Evolutionary conservation across 1,284 basidiomycete species (phyloP), one percentile per base, ranked within the genome.

Genomic region (Tranzscheliella williamsii): DNA sequence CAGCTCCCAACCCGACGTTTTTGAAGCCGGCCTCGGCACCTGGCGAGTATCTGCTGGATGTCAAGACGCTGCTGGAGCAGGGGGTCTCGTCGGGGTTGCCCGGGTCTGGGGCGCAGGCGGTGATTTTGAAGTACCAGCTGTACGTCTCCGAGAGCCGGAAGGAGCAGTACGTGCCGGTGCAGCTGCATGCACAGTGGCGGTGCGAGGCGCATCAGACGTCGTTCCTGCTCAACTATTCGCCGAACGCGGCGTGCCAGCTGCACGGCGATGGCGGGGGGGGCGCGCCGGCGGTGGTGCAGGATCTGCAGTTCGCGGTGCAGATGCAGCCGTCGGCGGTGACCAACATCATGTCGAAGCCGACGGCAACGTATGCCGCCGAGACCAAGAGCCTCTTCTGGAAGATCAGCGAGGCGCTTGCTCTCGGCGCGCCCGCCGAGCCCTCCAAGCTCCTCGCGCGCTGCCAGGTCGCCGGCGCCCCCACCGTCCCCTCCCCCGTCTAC

Each of bases 71-170:
- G 50, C 7, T 70, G 55, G 26, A 72, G 50, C 17, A 61, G 39
- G 24, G 57, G 31, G 44, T 29, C 7, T 37, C 42, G 9, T 36
- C 27, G 4, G 62, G 49, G 2, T 21, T 62, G 21, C 45, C 44
- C 4, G 56, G 38, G 6, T 29, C 55, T 15, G 49, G 61, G 9
- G 38, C 78, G 46, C 58, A 77, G 56, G 47, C 72, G 5, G 62
- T 80, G 26, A 67, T 82, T 21, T 79, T 84, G 72, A 81, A 81
- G 65, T 84, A 84, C 55, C 81, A 83, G 42, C 76, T 83, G 16
- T 76, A 80, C 42, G 69, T 81, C 11, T 69, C 76, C 5, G 70
- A 76, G 11, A 73, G 73, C 1, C 30, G 75, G 17, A 78, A 79
- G 20, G 20, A 41, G 1, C 41, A 65, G 9, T 73, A 72, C 26